Evolutionary conservation across 176 grass and related monocot species (phyloP).

Genomic region (Metroxylon sagu): DNA sequence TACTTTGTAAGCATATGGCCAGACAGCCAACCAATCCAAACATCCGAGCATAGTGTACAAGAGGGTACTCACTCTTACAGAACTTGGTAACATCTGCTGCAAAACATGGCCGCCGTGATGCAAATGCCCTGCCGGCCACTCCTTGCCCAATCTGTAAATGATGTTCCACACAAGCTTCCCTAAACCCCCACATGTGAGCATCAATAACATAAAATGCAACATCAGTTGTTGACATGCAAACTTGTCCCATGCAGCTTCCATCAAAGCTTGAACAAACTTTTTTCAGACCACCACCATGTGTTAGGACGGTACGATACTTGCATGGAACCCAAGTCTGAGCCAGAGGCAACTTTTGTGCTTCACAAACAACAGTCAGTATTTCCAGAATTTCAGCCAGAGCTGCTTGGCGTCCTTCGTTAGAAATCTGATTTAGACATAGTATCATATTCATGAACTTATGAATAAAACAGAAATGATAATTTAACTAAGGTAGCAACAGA

Average conservation of each 20-base stretch:
- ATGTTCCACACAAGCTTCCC: slow-evolving; percentile 24
- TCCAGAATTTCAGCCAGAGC: slow-evolving; percentile 25
- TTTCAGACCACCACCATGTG: slow-evolving; percentile 14
- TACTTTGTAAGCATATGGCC: slow-evolving; percentile 15
- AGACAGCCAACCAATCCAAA: slow-evolving; percentile 18
- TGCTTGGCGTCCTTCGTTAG: slow-evolving; percentile 18
- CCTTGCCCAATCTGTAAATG: slow-evolving; percentile 26
- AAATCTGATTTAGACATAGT: slow-evolving; percentile 11
- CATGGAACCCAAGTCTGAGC: slow-evolving; percentile 30
- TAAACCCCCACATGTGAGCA: slow-evolving; percentile 26
- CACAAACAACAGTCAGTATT: slow-evolving; percentile 20
- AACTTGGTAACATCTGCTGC: slow-evolving; percentile 14
- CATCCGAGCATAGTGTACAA: slow-evolving; percentile 28
- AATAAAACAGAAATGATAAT: slow-evolving; percentile 7
- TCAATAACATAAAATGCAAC: slow-evolving; percentile 25
- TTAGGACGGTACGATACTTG: slow-evolving; percentile 1
- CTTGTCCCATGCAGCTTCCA: slow-evolving; percentile 19
- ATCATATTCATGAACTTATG: slow-evolving; percentile 6
- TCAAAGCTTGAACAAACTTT: slow-evolving; percentile 25
- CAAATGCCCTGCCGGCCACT: slow-evolving; percentile 23
- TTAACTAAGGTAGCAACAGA: not conserved
- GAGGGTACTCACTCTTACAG: slow-evolving; percentile 19
- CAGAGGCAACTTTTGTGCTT: slow-evolving; percentile 20
- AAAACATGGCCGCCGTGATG: slow-evolving; percentile 12
- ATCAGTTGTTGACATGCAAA: slow-evolving; percentile 25